Conservation (phyloP, 1,139 yeast species). For the Groenewaldozyma auringiensis region DNA sequence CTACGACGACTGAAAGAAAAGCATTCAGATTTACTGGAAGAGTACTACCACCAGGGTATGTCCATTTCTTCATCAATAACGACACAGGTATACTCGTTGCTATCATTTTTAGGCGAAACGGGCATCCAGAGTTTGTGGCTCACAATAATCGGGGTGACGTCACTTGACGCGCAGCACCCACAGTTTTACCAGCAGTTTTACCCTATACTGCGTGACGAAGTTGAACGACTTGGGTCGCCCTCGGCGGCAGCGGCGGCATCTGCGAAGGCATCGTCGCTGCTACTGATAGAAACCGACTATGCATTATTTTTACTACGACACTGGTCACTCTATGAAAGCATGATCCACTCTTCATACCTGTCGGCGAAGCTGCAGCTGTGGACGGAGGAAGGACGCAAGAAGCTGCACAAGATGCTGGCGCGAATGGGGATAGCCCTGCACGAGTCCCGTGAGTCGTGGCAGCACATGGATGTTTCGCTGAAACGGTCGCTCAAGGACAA, state of each 20-base stretch:
- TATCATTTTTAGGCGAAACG: conserved; percentile 75
- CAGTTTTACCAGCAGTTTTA: conserved; percentile 65
- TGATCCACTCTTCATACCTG: conserved; percentile 81
- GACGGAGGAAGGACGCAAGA: conserved; percentile 87
- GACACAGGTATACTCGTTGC: conserved; percentile 68
- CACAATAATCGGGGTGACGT: conserved; percentile 80
- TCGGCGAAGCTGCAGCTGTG: conserved; percentile 81
- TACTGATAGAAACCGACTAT: conserved; percentile 65
- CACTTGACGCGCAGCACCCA: conserved; percentile 68
- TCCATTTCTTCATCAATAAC: conserved; percentile 69
- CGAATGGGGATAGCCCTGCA: conserved; percentile 90
- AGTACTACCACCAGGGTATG: conserved; percentile 52
- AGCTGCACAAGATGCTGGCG: conserved; percentile 85
- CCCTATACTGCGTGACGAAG: conserved; percentile 78
- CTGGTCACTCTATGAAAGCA: conserved; percentile 88
- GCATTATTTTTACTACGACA: conserved; percentile 80
- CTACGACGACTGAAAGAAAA: conserved; percentile 14
- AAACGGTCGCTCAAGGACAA: conserved; percentile 67
- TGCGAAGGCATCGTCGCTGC: conserved; percentile 59
- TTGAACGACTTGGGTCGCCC: conserved; percentile 52
- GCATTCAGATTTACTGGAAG: conserved; percentile 17
- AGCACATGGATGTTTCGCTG: conserved; percentile 74
- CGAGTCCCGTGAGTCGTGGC: conserved; percentile 87
- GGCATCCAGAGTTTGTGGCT: conserved; percentile 71
- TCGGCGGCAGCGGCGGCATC: conserved; percentile 17